Conservation (phyloP, 495 filamentous ascomycete species). For the Penicillium psychrofluorescens region DNA sequence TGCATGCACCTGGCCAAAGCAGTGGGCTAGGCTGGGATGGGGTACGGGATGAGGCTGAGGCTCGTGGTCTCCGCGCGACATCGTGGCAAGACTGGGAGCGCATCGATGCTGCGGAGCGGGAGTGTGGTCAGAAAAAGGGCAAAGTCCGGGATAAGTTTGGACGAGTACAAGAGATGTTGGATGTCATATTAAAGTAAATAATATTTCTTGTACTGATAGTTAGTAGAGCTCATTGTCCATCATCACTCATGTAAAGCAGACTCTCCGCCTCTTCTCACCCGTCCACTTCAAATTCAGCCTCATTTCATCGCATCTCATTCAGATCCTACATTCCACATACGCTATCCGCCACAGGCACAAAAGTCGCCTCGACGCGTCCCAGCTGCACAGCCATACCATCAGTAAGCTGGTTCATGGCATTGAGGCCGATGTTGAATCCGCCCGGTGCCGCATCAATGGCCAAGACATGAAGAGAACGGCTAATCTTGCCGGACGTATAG, state of each 20-base stretch:
- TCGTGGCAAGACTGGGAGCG: constrained; percentile 80
- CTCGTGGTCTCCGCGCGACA: constrained; percentile 40
- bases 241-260: not conserved
- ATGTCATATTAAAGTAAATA: constrained; percentile 26
- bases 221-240: not conserved
- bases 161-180: constrained; percentile 71
- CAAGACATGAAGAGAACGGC: constrained; percentile 54
- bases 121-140: constrained; percentile 54
- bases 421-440: constrained; percentile 59
- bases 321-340: constrained; percentile 27
- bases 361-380: constrained; percentile 50
- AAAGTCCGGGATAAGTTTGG: constrained; percentile 85
- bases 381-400: constrained; percentile 42
- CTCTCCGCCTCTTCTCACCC: not conserved
- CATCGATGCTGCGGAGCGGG: constrained; percentile 74
- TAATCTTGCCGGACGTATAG: constrained; percentile 32
- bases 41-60: constrained; percentile 48
- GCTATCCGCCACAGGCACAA: constrained; percentile 28
- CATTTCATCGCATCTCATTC: not conserved
- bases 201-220: too few species aligned
- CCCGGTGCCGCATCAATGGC: constrained; percentile 55
- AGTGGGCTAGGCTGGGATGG: constrained; percentile 69
- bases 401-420: constrained; percentile 63
- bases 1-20: constrained; percentile 32
- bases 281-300: not conserved